These are phyloP conservation scores for Apiospora marii DNA, from an alignment of 2,329 filamentous ascomycete species.

Conservation along the genomic window DNA sequence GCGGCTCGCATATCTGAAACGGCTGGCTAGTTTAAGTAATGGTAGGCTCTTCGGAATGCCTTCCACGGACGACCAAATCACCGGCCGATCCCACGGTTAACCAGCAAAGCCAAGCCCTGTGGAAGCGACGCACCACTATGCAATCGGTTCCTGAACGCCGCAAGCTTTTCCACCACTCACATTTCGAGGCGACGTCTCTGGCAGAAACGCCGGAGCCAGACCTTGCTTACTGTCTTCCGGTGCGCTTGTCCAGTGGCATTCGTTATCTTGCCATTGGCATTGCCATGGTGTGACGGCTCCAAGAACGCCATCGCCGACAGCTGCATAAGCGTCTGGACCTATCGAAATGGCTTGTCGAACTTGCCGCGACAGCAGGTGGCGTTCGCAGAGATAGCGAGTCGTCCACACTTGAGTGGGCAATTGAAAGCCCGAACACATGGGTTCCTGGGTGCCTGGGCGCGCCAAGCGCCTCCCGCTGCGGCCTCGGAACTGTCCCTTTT, in stretches of 20 bases:
- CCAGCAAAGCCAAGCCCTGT: slow-evolving; percentile 11
- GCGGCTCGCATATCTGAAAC: slow-evolving; percentile 20
- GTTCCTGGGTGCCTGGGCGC: not conserved
- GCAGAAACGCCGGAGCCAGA: not conserved
- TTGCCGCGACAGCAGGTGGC: slow-evolving; percentile 6
- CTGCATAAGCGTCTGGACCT: not conserved
- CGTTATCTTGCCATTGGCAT: slow-evolving; percentile 5
- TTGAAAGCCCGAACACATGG: not conserved
- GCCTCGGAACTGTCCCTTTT: not conserved
- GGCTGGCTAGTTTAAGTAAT: not conserved
- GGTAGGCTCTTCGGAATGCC: slow-evolving; percentile 2
- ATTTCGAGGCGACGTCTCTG: not conserved
- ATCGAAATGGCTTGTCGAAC: not conserved
- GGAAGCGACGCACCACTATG: not conserved
- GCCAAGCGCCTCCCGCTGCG: not conserved
- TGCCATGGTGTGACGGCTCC: slow-evolving; percentile 3
- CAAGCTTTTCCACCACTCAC: slow-evolving; percentile 7
- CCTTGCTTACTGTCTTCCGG: not conserved
- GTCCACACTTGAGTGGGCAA: not conserved
- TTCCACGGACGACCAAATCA: slow-evolving; percentile 5
- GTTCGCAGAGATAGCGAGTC: not conserved
- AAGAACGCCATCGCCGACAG: slow-evolving; percentile 10
- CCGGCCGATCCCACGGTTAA: not conserved
- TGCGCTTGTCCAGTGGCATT: no score
- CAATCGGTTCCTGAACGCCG: slow-evolving; percentile 14